Evolutionary conservation across 1,139 yeast genomes (phyloP).

Genomic region (Kodamaea sp.): DNA sequence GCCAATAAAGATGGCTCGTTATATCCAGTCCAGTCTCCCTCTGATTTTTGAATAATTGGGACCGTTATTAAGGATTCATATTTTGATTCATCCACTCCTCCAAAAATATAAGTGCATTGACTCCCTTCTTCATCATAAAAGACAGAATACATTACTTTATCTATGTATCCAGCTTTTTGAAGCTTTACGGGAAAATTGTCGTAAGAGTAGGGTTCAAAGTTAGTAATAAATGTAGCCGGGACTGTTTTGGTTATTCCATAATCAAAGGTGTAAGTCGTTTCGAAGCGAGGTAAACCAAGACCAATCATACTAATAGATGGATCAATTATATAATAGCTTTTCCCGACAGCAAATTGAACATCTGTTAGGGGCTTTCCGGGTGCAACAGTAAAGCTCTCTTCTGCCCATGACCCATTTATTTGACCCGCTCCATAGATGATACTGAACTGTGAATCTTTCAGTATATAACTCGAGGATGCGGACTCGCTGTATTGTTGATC

Average conservation of each 20-base stretch:
- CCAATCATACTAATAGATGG: constrained; percentile 17
- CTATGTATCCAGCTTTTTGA: constrained; percentile 17
- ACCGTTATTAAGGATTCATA: constrained; percentile 17
- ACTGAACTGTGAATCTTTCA: constrained; percentile 1
- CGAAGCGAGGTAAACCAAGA: constrained; percentile 13
- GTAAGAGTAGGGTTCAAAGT: not conserved
- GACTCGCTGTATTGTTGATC: constrained; percentile 5
- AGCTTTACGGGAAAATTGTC: constrained; percentile 19
- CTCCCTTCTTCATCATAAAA: constrained; percentile 13
- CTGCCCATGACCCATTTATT: constrained; percentile 8
- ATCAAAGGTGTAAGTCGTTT: constrained; percentile 6
- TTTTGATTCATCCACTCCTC: constrained; percentile 29
- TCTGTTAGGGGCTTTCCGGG: not conserved
- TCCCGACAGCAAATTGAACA: constrained; percentile 13
- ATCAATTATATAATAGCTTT: constrained; percentile 7
- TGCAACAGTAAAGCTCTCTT: constrained; percentile 3
- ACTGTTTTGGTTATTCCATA: constrained; percentile 7
- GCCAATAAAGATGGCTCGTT: constrained; percentile 4
- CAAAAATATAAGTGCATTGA: constrained; percentile 24
- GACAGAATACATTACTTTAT: constrained; percentile 19
- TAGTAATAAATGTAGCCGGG: constrained; percentile 2
- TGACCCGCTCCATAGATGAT: constrained; percentile 9
- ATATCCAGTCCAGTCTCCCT: constrained; percentile 2
- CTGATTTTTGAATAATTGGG: constrained; percentile 3
- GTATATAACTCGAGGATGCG: constrained; percentile 7